Conservation (phyloP, 192 early-diverging fungal species). For the Haplosporangium gracile region DNA sequence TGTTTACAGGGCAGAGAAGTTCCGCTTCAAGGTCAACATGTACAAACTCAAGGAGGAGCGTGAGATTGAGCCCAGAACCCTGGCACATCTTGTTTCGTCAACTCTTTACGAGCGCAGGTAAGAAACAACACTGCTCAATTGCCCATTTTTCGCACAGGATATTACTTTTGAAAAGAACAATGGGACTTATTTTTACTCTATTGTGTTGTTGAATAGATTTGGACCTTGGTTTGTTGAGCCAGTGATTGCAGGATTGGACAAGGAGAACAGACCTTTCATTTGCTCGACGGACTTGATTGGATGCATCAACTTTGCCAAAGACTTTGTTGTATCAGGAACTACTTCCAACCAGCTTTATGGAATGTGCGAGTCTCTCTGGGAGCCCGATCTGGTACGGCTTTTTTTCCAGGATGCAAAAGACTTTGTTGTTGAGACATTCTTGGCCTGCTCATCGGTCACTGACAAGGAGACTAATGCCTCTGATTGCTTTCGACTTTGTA, state of each 20-base stretch:
- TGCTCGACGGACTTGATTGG: conserved; percentile 97
- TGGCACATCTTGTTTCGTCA: conserved; percentile 93
- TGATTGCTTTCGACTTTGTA: not conserved
- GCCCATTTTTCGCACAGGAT: not conserved
- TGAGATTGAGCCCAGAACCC: conserved; percentile 93
- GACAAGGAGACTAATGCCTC: not conserved
- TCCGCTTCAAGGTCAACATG: conserved; percentile 95
- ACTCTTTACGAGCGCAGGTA: conserved; percentile 95
- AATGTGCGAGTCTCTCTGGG: conserved; percentile 98
- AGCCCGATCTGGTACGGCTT: conserved; percentile 87
- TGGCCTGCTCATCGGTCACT: not conserved
- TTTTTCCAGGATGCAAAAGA: not conserved
- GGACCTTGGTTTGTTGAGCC: conserved; percentile 97
- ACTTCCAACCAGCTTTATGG: conserved; percentile 90
- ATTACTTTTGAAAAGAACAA: not conserved
- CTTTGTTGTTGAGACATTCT: not conserved
- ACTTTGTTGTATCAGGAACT: conserved; percentile 97
- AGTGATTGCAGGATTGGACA: conserved; percentile 94
- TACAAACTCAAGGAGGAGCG: conserved; percentile 97
- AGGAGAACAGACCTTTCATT: conserved; percentile 91
- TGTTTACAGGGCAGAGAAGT: conserved; percentile 78
- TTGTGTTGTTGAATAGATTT: conserved; percentile 73
- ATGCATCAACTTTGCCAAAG: conserved; percentile 91
- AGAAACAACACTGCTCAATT: not conserved
- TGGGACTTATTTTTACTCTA: not conserved